Evolutionary conservation across 208 protist species (phyloP), one percentile per base, ranked within the genome.

Genomic region (Trypanosoma mega): DNA sequence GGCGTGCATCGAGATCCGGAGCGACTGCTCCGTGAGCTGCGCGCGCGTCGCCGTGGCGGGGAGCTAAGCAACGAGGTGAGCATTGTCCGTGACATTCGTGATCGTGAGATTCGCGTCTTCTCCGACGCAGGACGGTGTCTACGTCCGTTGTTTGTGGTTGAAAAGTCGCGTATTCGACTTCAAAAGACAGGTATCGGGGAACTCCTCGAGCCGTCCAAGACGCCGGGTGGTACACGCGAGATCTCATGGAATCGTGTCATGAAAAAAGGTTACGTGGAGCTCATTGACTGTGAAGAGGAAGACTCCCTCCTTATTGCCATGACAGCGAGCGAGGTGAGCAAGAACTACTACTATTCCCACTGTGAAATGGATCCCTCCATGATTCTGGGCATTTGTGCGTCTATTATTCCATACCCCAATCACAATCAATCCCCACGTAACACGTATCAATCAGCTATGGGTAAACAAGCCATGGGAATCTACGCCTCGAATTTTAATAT

Each of bases 281-380:
- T 79, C 18, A 63, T 79, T 56, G 73, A 76, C 39, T 75, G 68
- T 30, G 73, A 79, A 34, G 73, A 79, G 41, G 73, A 79, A 41
- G 73, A 79, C 18, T 79, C 73, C 5, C 64, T 75, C 23, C 57
- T 76, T 26, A 73, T 79, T 34, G 73, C 73, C 37, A 79, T 78
- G 78, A 83, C 68, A 9, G 62, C 77, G 30, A 77, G 23, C 26
- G 80, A 89, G 39, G 74, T 88, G 56, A 72, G 78, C 54, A 82
- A 79, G 60, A 85, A 87, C 60, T 89, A 80, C 47, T 79, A 96
- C 68, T 98, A 98, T 66, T 98, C 96, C 14, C 97, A 99, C 72
- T 96, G 80, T 65, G 98, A 99, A 78, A 99, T 99, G 78, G 94
- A 99, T 75, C 98, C 98, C 24, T 82, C 85, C n/a, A 96, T 98